phyloP scores from a whole-genome alignment of 2,329 filamentous ascomycete species.

The Colletotrichum lentis region DNA sequence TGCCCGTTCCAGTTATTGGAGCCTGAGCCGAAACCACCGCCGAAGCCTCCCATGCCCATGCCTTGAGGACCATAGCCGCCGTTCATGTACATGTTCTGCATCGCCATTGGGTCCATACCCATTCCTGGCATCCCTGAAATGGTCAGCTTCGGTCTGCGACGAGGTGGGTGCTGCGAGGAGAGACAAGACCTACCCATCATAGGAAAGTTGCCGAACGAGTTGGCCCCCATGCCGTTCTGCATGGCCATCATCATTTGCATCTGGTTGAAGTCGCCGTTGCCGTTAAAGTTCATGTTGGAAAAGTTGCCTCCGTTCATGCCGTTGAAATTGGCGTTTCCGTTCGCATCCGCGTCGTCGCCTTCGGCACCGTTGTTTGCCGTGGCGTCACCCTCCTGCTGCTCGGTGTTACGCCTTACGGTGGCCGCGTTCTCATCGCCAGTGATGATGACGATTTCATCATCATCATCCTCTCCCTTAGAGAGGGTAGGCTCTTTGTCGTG shows the following conservation, averaged over 20 bases:
- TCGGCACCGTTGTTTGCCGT: conserved; percentile 40
- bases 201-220: conserved; percentile 66
- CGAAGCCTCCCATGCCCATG: conserved; percentile 83
- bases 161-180: background rate
- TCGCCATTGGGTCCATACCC: conserved; percentile 82
- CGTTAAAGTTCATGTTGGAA: conserved; percentile 66
- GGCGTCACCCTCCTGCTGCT: conserved; percentile 33
- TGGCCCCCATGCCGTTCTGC: conserved; percentile 71
- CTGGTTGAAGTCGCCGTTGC: conserved; percentile 71
- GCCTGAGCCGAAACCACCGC: conserved; percentile 67
- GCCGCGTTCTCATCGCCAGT: conserved; percentile 34
- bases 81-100: conserved; percentile 82
- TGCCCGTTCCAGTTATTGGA: conserved; percentile 82
- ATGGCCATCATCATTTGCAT: conserved; percentile 84
- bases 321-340: conserved; percentile 49
- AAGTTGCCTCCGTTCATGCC: conserved; percentile 58
- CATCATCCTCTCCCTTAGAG: conserved; percentile 35
- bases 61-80: conserved; percentile 75
- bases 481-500: conserved; percentile 8
- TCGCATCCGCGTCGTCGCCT: conserved; percentile 39
- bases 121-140: conserved; percentile 77
- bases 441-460: conserved; percentile 35
- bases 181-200: conserved; percentile 81
- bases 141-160: conserved; percentile 43
- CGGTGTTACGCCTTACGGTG: background rate